Evolutionary conservation across 139 green algal species (phyloP).

Genomic region (Coelastrella sp.): DNA sequence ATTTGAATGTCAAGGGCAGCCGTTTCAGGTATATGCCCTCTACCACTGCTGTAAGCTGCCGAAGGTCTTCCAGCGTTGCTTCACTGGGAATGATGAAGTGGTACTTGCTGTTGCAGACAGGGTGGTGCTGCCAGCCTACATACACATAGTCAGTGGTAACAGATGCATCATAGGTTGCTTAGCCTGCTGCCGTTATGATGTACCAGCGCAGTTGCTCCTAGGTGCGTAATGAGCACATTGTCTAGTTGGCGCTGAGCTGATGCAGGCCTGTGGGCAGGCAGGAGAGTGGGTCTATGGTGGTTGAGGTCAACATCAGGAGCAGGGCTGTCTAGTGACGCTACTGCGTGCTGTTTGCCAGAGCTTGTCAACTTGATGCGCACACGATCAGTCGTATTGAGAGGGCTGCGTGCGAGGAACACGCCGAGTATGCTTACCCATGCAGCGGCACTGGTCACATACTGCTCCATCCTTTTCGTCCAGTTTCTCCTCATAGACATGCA

Average conservation of each 20-base stretch:
- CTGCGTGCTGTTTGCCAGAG: no score
- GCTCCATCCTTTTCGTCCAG: slow-evolving; percentile 52
- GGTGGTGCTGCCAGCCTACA: slow-evolving; percentile 93
- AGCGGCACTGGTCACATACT: slow-evolving; percentile 88
- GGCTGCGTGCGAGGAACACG: no score
- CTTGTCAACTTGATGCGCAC: no score
- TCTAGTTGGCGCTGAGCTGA: no score
- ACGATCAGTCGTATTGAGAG: no score
- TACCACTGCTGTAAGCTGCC: slow-evolving; percentile 64
- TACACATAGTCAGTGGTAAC: neutral
- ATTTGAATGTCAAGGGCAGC: neutral
- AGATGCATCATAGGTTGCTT: neutral
- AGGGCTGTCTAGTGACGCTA: no score
- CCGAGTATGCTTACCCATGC: slow-evolving; percentile 90
- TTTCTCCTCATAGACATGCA: slow-evolving; percentile 78
- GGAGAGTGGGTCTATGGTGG: no score
- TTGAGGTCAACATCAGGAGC: no score
- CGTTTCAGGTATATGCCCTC: slow-evolving; percentile 47
- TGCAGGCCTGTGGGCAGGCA: no score
- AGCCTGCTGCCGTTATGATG: no score
- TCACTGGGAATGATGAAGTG: slow-evolving; percentile 91
- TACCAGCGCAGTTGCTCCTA: no score
- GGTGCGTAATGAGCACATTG: no score
- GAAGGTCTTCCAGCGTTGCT: slow-evolving; percentile 61
- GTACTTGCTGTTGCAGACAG: slow-evolving; percentile 79